Percentiles rank a stretch among this genome's conserved stretches.
These are phyloP conservation scores for Irineochytrium annulatum DNA, from an alignment of 192 early-diverging fungal species.

Conservation along the genomic window DNA sequence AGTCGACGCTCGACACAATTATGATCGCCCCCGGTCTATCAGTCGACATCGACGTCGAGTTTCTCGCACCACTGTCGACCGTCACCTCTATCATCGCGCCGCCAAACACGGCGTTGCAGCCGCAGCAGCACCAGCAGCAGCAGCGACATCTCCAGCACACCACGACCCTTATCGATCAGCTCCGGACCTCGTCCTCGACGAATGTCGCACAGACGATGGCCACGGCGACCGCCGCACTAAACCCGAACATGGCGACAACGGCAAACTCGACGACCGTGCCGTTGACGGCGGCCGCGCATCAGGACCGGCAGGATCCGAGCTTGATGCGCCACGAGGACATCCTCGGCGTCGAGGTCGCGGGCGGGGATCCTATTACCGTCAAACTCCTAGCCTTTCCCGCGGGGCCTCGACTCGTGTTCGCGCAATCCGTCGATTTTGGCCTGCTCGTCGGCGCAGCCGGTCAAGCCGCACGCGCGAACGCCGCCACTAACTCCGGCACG, in stretches of 20 bases:
- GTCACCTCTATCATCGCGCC: neutral
- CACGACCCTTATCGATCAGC: no score
- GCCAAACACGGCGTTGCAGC: conserved; percentile 1
- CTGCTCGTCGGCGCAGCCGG: conserved; percentile 12
- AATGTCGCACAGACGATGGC: no score
- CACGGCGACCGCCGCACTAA: no score
- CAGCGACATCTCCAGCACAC: no score
- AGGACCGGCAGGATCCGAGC: neutral
- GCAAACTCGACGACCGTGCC: neutral
- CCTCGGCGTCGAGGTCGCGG: conserved; percentile 17
- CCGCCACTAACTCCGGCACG: neutral
- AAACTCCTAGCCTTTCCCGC: conserved; percentile 30
- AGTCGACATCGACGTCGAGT: conserved; percentile 17
- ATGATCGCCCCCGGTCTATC: conserved; percentile 33
- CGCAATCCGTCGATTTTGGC: conserved; percentile 37
- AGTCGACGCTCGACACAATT: neutral
- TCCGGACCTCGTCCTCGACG: no score
- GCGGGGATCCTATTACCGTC: conserved; percentile 21
- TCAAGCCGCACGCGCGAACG: conserved; percentile 2
- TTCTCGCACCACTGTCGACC: conserved; percentile 8
- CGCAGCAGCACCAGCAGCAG: no score
- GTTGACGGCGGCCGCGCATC: neutral
- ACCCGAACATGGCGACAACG: neutral
- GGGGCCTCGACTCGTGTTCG: conserved; percentile 20
- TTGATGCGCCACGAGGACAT: conserved; percentile 11